phyloP scores from a whole-genome alignment of 2,329 filamentous ascomycete species.

The Fusarium circinatum region DNA sequence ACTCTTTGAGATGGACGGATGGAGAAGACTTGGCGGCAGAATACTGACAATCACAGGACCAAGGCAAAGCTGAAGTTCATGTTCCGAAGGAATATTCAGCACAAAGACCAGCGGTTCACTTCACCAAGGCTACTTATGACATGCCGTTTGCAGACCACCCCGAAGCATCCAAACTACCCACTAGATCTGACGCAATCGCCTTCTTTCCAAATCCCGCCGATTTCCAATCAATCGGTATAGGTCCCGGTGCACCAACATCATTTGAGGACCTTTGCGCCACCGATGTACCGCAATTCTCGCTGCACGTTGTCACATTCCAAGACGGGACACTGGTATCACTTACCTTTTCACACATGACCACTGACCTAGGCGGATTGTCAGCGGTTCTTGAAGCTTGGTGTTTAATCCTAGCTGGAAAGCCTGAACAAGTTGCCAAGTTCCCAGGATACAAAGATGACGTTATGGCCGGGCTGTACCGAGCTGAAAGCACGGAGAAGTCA shows the following conservation, averaged over 20 bases:
- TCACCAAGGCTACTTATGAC: constrained; percentile 50
- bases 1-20: constrained; percentile 49
- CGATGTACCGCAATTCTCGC: not conserved
- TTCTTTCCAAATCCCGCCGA: not conserved
- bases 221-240: not conserved
- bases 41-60: not conserved
- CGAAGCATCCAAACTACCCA: constrained; percentile 51
- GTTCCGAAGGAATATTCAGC: constrained; percentile 46
- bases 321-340: not conserved
- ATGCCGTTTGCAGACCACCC: constrained; percentile 55
- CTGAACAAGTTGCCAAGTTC: not conserved
- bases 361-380: not conserved
- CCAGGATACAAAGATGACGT: not conserved
- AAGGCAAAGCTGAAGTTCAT: constrained; percentile 47
- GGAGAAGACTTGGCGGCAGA: constrained; percentile 56
- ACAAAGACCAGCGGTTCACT: constrained; percentile 53
- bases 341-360: not conserved
- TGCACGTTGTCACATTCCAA: not conserved
- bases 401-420: not conserved
- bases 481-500: not conserved
- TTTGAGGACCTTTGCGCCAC: not conserved
- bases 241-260: not conserved
- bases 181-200: not conserved
- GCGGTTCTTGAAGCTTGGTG: not conserved
- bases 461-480: not conserved